Conservation (phyloP, 1,139 yeast species). For the Kluyveromyces sp. region DNA sequence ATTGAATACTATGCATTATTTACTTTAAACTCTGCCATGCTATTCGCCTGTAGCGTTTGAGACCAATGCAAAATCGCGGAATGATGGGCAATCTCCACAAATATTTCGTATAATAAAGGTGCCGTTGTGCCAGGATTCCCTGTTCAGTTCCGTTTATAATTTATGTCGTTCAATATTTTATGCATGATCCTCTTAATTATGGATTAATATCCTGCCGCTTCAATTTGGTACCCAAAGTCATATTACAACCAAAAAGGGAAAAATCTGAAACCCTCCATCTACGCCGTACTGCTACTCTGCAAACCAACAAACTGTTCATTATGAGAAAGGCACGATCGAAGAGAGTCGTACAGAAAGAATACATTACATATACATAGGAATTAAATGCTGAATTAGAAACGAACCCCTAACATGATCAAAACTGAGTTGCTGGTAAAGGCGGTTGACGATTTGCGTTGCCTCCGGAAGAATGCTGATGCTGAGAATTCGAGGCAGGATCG, state of each 20-base stretch:
- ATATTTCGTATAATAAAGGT: not conserved
- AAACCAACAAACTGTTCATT: too few species aligned
- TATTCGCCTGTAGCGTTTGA: too few species aligned
- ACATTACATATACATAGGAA: constrained; percentile 2
- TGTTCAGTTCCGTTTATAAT: not conserved
- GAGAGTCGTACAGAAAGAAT: not conserved
- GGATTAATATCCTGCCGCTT: too few species aligned
- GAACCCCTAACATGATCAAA: not conserved
- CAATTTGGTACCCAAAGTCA: not conserved
- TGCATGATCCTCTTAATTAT: too few species aligned
- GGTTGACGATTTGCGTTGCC: not conserved
- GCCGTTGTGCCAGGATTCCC: too few species aligned
- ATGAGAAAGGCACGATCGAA: not conserved
- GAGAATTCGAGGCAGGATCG: not conserved
- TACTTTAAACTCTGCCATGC: not conserved
- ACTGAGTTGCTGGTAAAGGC: not conserved
- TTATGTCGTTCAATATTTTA: not conserved
- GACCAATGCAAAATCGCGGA: not conserved
- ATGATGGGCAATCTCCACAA: not conserved
- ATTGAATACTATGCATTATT: not conserved
- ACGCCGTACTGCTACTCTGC: too few species aligned
- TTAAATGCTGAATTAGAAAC: not conserved
- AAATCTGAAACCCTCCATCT: too few species aligned
- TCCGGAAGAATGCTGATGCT: not conserved
- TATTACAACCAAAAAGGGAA: not conserved